Evolutionary conservation across 73 alveolate genomes (phyloP).

Genomic region (Paramecium tetraurelia): DNA sequence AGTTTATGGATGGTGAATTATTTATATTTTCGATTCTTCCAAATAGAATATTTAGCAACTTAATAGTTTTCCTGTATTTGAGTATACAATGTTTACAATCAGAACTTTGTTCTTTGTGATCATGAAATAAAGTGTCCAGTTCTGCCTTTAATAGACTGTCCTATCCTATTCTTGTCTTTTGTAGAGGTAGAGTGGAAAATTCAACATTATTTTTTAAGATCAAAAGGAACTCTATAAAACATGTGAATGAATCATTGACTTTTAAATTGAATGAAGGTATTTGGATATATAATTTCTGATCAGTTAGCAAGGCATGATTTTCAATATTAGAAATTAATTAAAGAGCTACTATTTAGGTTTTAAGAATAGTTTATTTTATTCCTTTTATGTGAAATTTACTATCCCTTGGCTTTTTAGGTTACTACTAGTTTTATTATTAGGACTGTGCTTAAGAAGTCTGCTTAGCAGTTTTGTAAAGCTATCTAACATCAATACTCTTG

Average conservation of each 20-base stretch:
- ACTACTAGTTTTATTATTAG: background rate
- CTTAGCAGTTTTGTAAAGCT: background rate
- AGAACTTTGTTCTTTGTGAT: conserved; percentile 1
- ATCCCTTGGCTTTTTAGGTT: background rate
- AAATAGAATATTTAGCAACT: background rate
- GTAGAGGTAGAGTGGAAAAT: background rate
- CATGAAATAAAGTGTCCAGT: background rate
- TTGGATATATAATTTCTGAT: background rate
- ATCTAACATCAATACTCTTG: background rate
- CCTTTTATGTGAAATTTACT: background rate
- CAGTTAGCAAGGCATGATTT: conserved; percentile 16
- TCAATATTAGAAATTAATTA: background rate
- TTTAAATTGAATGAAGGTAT: background rate
- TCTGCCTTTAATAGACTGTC: conserved; percentile 32
- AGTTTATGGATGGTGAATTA: background rate
- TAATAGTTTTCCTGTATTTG: background rate
- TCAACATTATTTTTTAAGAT: background rate
- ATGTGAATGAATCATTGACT: background rate
- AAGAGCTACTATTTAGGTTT: background rate
- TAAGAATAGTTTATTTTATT: background rate
- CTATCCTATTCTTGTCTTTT: background rate
- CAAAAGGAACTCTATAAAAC: background rate
- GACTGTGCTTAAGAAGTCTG: background rate
- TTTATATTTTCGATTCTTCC: background rate
- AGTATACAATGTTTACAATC: conserved; percentile 41